Base-by-base conservation (phyloP, 805 yeast genomes). In the Lipomyces kockii region DNA sequence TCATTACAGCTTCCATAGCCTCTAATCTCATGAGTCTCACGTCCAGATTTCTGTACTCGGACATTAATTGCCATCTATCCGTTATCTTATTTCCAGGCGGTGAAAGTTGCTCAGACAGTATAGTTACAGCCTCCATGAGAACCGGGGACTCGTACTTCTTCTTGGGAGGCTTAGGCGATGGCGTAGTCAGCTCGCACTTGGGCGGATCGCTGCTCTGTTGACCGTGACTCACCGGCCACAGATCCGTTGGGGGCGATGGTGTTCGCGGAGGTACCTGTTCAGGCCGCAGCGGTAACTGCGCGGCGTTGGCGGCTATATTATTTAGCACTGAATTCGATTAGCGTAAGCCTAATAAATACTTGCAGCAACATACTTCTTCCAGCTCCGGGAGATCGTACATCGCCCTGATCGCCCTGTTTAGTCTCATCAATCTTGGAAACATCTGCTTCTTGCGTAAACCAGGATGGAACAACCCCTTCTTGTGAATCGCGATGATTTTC, bases 21-120 rank as follows among this genome's bases (percentile, higher is more conserved):
- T 64, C 67, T 17, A 63, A 34, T 46, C 61, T 25, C 12, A 52
- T 20, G 25, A 66, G 37, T 2, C 70, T 32, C 9, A 60, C 62
- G 39, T 66, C 70, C 7, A 66, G 12, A 35, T 60, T 64, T 12
- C 65, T 59, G 35, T 63, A 66, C 22, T 60, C 62, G 9, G 22
- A 12, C 54, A 60, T 27, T 9, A 66, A 49, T 9, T 17, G 20
- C 46, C 49, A 35, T n/a, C 53, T 60, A 35, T 66, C 57, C 12
- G 54, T 51, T 9, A 63, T 60, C 27, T 34, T 57, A 12, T 51
- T 43, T 5, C 61, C 65, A 9, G 60, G 60, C 14, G 68, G 60
- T 27, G 65, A 61, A 34, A 65, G 22, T 34, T 65, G 65, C 17
- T 11, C 51, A 11, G 65, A 58, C 39, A 65, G 56, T 14, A 32